These are phyloP conservation scores for Benincasa hispida DNA, from an alignment of 306 rosid species.

Conservation along the genomic window DNA sequence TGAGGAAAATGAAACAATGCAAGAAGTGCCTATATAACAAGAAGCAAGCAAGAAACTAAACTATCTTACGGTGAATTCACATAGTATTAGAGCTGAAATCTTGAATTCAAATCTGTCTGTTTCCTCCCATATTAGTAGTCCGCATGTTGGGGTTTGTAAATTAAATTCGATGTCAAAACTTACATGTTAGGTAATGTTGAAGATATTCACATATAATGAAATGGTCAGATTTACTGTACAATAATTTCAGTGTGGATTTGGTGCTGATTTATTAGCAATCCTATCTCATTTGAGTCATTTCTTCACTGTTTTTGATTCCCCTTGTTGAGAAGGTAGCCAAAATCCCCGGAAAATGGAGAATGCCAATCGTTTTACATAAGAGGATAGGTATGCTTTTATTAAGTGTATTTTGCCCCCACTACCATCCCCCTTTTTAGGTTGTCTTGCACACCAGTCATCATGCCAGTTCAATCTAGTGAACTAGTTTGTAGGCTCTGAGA, in stretches of 20 bases:
- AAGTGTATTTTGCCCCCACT: neutral
- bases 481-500: neutral
- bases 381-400: neutral
- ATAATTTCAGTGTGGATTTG: neutral
- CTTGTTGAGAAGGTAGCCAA: neutral
- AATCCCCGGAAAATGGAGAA: neutral
- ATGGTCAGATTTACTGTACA: neutral
- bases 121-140: neutral
- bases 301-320: neutral
- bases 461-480: neutral
- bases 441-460: neutral
- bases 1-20: neutral
- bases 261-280: neutral
- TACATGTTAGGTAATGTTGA: neutral
- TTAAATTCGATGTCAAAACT: neutral
- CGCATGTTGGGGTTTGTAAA: neutral
- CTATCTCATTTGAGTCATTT: neutral
- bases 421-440: neutral
- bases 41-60: neutral
- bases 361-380: neutral
- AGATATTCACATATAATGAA: neutral
- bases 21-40: neutral
- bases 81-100: neutral
- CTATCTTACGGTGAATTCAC: neutral
- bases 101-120: neutral